These are phyloP conservation scores for Fusarium tanahbumbuense DNA, from an alignment of 2,329 filamentous ascomycete genomes.

Conservation along the genomic window DNA sequence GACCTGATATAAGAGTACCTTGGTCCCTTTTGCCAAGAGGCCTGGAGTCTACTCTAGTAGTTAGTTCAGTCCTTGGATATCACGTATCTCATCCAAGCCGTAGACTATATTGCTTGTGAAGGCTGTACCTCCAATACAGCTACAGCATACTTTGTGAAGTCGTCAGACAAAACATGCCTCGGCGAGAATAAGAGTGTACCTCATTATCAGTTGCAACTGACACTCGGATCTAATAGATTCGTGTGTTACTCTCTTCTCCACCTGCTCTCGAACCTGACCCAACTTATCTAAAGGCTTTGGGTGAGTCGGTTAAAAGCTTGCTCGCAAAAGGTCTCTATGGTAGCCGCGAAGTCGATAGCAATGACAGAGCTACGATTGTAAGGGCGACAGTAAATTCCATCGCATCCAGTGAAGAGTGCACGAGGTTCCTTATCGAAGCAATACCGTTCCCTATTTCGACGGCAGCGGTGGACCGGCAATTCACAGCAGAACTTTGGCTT, in stretches of 20 bases:
- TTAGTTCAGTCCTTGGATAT: not conserved
- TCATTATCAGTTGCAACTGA: not conserved
- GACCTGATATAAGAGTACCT: not conserved
- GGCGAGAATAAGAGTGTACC: not conserved
- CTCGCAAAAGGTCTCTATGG: not conserved
- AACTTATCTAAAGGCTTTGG: not conserved
- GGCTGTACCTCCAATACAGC: rapidly evolving
- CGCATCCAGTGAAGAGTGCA: no score
- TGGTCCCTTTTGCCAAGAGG: not conserved
- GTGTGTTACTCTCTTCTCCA: rapidly evolving
- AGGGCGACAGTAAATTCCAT: no score
- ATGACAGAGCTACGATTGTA: not conserved
- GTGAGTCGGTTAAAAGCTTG: not conserved
- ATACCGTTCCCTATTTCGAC: not conserved
- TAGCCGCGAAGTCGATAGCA: rapidly evolving
- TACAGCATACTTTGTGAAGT: not conserved
- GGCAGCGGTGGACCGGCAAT: not conserved
- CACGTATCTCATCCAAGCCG: not conserved
- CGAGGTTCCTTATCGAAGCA: not conserved
- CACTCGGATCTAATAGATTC: not conserved
- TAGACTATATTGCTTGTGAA: not conserved
- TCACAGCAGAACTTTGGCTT: not conserved
- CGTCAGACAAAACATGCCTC: rapidly evolving
- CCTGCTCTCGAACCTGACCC: not conserved
- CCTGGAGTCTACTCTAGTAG: rapidly evolving